Evolutionary conservation across 345 rosid genomes (phyloP).

Genomic region (Aquilaria malaccensis): DNA sequence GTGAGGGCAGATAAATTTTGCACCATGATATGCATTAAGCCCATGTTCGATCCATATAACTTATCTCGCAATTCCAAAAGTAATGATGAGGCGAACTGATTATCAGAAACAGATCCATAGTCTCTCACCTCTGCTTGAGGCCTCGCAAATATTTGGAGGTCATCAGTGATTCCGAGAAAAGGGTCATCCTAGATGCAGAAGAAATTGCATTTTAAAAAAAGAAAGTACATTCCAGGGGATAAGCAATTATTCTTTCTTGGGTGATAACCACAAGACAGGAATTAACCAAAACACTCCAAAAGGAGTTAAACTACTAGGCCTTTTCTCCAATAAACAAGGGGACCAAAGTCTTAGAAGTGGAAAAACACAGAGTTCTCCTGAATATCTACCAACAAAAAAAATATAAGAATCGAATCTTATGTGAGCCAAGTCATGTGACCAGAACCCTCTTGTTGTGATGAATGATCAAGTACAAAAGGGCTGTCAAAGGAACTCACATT

Average conservation of each 20-base stretch:
- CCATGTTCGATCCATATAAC: conserved; percentile 37
- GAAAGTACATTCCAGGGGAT: background rate
- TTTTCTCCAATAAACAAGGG: background rate
- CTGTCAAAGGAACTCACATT: conserved; percentile 45
- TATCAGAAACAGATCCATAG: conserved; percentile 65
- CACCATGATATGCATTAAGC: conserved; percentile 39
- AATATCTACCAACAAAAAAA: too few species aligned
- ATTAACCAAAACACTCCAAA: background rate
- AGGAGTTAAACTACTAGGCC: background rate
- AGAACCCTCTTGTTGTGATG: too few species aligned
- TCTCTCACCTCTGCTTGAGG: conserved; percentile 53
- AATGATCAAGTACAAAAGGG: too few species aligned
- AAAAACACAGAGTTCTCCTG: background rate
- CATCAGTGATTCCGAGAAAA: conserved; percentile 54
- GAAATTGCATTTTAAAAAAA: background rate
- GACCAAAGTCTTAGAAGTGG: background rate
- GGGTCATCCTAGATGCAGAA: conserved; percentile 67
- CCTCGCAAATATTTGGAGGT: conserved; percentile 58
- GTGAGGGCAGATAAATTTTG: conserved; percentile 40
- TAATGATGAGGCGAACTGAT: conserved; percentile 49
- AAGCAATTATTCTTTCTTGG: too few species aligned
- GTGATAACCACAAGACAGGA: too few species aligned
- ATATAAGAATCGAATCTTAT: too few species aligned
- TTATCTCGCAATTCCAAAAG: conserved; percentile 50
- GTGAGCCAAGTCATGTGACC: too few species aligned